phyloP scores from a whole-genome alignment of 257 asterid genomes.

The Salvia miltiorrhiza region DNA sequence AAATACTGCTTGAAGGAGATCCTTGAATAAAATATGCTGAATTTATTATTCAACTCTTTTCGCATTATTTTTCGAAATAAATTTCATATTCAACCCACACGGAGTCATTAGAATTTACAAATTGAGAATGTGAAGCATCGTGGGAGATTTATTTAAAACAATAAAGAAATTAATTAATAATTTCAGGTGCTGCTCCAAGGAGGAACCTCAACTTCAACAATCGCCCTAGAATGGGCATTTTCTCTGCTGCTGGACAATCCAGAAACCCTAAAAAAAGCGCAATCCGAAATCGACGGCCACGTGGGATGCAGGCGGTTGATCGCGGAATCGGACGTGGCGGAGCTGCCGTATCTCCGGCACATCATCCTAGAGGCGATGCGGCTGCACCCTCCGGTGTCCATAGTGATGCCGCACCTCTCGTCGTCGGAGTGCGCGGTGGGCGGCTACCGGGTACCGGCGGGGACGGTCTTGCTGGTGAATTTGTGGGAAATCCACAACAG shows the following conservation, averaged over 20 bases:
- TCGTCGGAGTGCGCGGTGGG: slow-evolving; percentile 57
- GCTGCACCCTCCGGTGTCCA: slow-evolving; percentile 66
- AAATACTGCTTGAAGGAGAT: too few species aligned
- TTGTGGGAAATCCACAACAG: slow-evolving; percentile 69
- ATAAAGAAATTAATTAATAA: background rate
- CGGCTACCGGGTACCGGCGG: slow-evolving; percentile 55
- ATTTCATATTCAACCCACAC: too few species aligned
- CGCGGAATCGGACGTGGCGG: slow-evolving; percentile 41
- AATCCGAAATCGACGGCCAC: slow-evolving; percentile 40
- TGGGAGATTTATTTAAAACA: background rate
- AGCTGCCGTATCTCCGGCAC: slow-evolving; percentile 44
- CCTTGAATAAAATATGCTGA: too few species aligned
- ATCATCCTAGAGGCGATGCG: slow-evolving; percentile 56
- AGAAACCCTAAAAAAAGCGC: slow-evolving; percentile 33
- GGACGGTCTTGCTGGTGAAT: slow-evolving; percentile 61
- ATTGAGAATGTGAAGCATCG: too few species aligned
- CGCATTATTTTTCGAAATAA: too few species aligned
- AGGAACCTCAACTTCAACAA: slow-evolving; percentile 46
- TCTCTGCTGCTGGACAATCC: slow-evolving; percentile 41
- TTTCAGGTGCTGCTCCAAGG: slow-evolving; percentile 50
- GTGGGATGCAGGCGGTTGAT: slow-evolving; percentile 37
- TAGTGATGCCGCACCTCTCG: slow-evolving; percentile 68
- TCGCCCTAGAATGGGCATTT: slow-evolving; percentile 55
- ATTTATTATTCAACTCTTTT: too few species aligned
- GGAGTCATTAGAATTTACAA: too few species aligned